A percentile compares a stretch with the other conserved stretches of the same genome.
Conservation (phyloP, 164 flowering plant genomes). For the Vitis vinifera region ASM3070453v1 NC_081822.1:7284001-7284500, state of each 20-base stretch:
- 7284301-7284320: constrained; percentile 36
- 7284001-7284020: no score
- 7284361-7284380: constrained; percentile 84
- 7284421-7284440: constrained; percentile 33
- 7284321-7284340: constrained; percentile 51
- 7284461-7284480: not conserved
- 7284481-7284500: constrained; percentile 11
- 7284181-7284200: constrained; percentile 63
- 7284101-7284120: constrained; percentile 79
- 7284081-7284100: not conserved
- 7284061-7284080: no score
- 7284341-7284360: constrained; percentile 58
- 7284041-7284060: no score
- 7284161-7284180: constrained; percentile 81
- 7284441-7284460: constrained; percentile 22
- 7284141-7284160: constrained; percentile 73
- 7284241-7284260: constrained; percentile 64
- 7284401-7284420: constrained; percentile 62
- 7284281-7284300: constrained; percentile 68
- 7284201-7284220: constrained; percentile 62
- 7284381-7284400: constrained; percentile 82
- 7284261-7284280: constrained; percentile 79
- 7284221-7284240: constrained; percentile 78
- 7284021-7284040: no score
- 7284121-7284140: constrained; percentile 62